Base-by-base conservation (phyloP, 345 rosid genomes). In the Noccaea bulbosa region DNA sequence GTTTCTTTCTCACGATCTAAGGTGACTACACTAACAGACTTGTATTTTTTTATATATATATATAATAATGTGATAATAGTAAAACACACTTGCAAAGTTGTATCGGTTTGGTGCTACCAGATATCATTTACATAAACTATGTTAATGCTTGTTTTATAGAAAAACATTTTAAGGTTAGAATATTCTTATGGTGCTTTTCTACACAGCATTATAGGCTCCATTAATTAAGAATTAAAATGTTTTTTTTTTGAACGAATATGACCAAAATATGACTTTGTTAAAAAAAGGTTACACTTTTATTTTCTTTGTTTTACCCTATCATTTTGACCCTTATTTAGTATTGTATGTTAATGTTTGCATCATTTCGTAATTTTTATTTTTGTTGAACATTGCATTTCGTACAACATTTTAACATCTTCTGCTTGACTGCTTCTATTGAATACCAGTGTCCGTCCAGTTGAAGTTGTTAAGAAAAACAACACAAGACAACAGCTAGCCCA, bases 191-290 rank as follows among this genome's bases (percentile, higher is more conserved):
- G 38, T 73, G 66, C 51, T 59, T 55, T 48, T 65, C 71, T 65
- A 72, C 35, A 39, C 51, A 48, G 9, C 65, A 65, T 39, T 39
- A 38, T 48, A 65, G 60, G 12, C 60, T 65, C 60, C 66, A 73
- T 8, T 47, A 27, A 27, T 27, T 4, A 33, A 34, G 12, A 39
- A 48, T 38, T 64, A 65, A 47, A 47, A 40, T 20, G 22, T 20
- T 20, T 20, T 20, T 20, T 20, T 20, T 20, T 20, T 20, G 22
- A 20, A 20, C 22, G 22, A 20, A 20, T 8, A 57, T 48, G 66
- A 56, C 60, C 45, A 56, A 56, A 24, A 64, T 40, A 63, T 4
- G 7, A 38, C 38, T 65, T 65, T 71, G 67, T 33, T 22, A n/a
- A 14, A 53, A 62, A 55, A 20, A 20, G 22, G 48, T 34, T 39